Conservation (phyloP, 164 flowering plant genomes). For the grape (Vitis vinifera) region ASM3070453v1 NC_081814.1:16521501-16522000, state of each 20-base stretch:
- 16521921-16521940: too few species aligned
- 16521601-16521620: slow-evolving; percentile 34
- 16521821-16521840: slow-evolving; percentile 13
- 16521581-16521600: slow-evolving; percentile 25
- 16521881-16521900: too few species aligned
- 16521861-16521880: slow-evolving; percentile 22
- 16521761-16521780: slow-evolving; percentile 31
- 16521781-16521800: slow-evolving; percentile 29
- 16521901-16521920: too few species aligned
- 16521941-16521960: too few species aligned
- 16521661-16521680: slow-evolving; percentile 19
- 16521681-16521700: slow-evolving; percentile 29
- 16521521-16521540: slow-evolving; percentile 21
- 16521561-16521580: not conserved
- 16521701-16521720: slow-evolving; percentile 11
- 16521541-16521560: slow-evolving; percentile 12
- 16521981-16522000: too few species aligned
- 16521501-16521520: slow-evolving; percentile 35
- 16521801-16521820: slow-evolving; percentile 36
- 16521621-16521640: slow-evolving; percentile 24
- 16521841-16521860: slow-evolving; percentile 31
- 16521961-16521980: too few species aligned
- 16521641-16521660: slow-evolving; percentile 13
- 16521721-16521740: slow-evolving; percentile 23
- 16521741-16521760: slow-evolving; percentile 32